phyloP scores from a whole-genome alignment of 108 stramenopile genomes.

The Fragilaria crotonensis region DNA sequence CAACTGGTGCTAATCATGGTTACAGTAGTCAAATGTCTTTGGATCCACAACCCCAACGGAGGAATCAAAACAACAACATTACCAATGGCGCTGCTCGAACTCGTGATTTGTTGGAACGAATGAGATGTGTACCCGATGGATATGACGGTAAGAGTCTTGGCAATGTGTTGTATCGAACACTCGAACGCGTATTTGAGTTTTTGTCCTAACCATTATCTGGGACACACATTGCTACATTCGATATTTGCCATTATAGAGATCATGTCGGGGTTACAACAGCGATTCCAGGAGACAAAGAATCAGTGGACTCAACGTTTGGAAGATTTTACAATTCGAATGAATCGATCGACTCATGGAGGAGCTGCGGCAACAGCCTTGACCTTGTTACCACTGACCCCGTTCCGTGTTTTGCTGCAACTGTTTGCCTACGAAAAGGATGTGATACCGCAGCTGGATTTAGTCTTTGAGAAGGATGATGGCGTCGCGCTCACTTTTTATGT shows the following conservation, averaged over 20 bases:
- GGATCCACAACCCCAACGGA: too few relatives aligned
- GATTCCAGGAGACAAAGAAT: slow-evolving; percentile 25
- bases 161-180: not conserved
- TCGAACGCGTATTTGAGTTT: not conserved
- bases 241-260: slow-evolving; percentile 21
- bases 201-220: too few relatives aligned
- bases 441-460: slow-evolving; percentile 52
- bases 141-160: slow-evolving; percentile 6
- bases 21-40: too few relatives aligned
- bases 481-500: slow-evolving; percentile 63
- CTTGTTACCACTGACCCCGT: slow-evolving; percentile 43
- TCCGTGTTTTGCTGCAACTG: slow-evolving; percentile 69
- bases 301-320: slow-evolving; percentile 46
- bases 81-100: not conserved
- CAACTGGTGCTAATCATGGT: not conserved
- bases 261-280: slow-evolving; percentile 29
- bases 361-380: slow-evolving; percentile 17
- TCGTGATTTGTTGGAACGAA: not conserved
- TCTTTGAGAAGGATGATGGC: slow-evolving; percentile 53
- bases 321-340: slow-evolving; percentile 24
- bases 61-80: not conserved
- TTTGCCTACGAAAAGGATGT: slow-evolving; percentile 80
- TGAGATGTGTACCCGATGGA: slow-evolving; percentile 1
- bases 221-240: too few relatives aligned
- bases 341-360: not conserved